Conservation (phyloP, 2,329 filamentous ascomycete species). For the Alternaria postmessia region DNA sequence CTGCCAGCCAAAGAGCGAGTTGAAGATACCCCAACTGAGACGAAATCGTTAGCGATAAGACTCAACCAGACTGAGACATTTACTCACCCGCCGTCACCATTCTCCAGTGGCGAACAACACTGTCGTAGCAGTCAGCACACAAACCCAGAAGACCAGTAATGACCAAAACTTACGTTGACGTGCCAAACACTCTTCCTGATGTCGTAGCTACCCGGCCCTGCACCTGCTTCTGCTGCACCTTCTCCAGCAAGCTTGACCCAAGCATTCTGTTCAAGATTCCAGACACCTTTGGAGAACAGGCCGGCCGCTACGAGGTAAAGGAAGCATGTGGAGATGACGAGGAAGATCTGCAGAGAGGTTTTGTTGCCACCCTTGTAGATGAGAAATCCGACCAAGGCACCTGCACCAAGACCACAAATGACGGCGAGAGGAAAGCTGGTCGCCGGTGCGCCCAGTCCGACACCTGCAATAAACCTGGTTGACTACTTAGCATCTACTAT, state of each 20-base stretch:
- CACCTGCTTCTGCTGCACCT: constrained; percentile 68
- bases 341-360: constrained; percentile 75
- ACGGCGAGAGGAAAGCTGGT: constrained; percentile 80
- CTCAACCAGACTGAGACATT: not conserved
- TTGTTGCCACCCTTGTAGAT: constrained; percentile 78
- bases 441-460: constrained; percentile 78
- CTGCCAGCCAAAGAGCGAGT: constrained; percentile 84
- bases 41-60: not conserved
- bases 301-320: constrained; percentile 85
- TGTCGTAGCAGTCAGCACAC: constrained; percentile 40
- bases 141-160: not conserved
- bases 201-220: constrained; percentile 79
- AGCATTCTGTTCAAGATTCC: constrained; percentile 73
- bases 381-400: constrained; percentile 71
- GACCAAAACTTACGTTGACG: constrained; percentile 69
- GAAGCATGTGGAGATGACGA: constrained; percentile 83
- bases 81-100: constrained; percentile 66
- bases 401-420: constrained; percentile 73
- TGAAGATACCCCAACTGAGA: constrained; percentile 83
- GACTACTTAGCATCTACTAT: not conserved
- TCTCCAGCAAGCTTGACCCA: constrained; percentile 73
- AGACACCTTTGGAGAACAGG: constrained; percentile 79
- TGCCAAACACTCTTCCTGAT: constrained; percentile 83
- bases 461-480: constrained; percentile 76
- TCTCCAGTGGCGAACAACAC: constrained; percentile 79